A percentile compares a stretch with the other conserved stretches of the same genome.
phyloP scores from a whole-genome alignment of 1,284 basidiomycete species.

The Neonothopanus nambi region DNA sequence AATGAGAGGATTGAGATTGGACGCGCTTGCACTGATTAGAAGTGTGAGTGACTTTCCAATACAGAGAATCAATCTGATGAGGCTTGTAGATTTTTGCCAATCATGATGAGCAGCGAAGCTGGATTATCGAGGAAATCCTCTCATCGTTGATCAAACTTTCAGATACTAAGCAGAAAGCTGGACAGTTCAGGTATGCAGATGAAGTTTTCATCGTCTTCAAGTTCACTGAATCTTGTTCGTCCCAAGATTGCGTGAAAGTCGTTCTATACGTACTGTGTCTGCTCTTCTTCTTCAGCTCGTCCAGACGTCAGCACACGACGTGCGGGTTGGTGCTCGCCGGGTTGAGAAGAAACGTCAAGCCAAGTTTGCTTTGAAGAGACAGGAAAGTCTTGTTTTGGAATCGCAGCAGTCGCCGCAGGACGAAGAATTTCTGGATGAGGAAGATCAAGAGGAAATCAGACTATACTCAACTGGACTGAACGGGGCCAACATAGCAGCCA shows the following conservation, averaged over 20 bases:
- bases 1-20: conserved; percentile 80
- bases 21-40: conserved; percentile 81
- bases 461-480: conserved; percentile 71
- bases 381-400: conserved; percentile 55
- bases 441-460: conserved; percentile 68
- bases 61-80: conserved; percentile 7
- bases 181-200: conserved; percentile 65
- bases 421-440: conserved; percentile 63
- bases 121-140: conserved; percentile 96
- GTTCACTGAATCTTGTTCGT: neutral
- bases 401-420: conserved; percentile 30
- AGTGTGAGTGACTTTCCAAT: conserved; percentile 54
- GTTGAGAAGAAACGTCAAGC: conserved; percentile 65
- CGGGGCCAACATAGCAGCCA: conserved; percentile 79
- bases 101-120: conserved; percentile 85
- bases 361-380: conserved; percentile 56
- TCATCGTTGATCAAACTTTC: conserved; percentile 87
- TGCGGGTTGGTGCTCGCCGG: conserved; percentile 60
- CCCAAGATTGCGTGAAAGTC: conserved; percentile 72
- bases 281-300: conserved; percentile 94
- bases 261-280: conserved; percentile 88
- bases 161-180: conserved; percentile 84
- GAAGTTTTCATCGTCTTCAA: conserved; percentile 24
- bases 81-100: conserved; percentile 78
- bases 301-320: conserved; percentile 87